Conservation (phyloP, 2,329 filamentous ascomycete genomes). For the Ceratocystis harringtonii region DNA sequence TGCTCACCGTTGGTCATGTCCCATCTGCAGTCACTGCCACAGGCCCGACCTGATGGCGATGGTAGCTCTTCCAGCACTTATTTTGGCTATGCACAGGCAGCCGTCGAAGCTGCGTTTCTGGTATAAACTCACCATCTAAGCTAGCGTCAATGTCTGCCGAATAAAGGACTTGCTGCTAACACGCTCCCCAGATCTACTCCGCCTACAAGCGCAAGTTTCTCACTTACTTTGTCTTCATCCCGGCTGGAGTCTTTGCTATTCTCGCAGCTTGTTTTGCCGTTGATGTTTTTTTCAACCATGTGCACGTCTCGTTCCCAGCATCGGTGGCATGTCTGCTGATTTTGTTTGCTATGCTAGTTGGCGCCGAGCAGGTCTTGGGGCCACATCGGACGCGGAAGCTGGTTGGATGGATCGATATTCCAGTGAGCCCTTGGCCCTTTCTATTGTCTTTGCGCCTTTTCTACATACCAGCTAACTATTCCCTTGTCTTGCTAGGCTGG, state of each 20-base stretch:
- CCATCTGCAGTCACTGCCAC: neutral
- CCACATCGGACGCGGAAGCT: constrained; percentile 33
- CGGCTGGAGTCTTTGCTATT: constrained; percentile 29
- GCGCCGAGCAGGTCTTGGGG: constrained; percentile 33
- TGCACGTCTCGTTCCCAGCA: constrained; percentile 40
- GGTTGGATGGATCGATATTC: constrained; percentile 37
- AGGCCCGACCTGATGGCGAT: neutral
- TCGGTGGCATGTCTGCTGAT: constrained; percentile 44
- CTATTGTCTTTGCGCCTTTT: neutral
- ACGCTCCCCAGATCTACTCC: neutral
- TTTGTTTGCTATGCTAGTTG: constrained; percentile 36
- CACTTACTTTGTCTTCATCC: constrained; percentile 37
- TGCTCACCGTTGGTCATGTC: neutral
- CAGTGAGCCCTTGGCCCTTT: constrained; percentile 27
- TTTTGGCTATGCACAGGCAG: neutral
- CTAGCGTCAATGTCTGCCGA: neutral
- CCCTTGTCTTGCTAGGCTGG: constrained; percentile 30
- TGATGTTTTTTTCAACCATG: constrained; percentile 30
- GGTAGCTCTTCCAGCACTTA: neutral
- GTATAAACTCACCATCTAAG: neutral
- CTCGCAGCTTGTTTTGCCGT: constrained; percentile 31
- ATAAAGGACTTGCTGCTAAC: neutral
- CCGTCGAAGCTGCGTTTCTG: neutral
- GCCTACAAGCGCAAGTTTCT: constrained; percentile 19
- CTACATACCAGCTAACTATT: neutral